Evolutionary conservation across 1,284 basidiomycete genomes (phyloP).

Genomic region (Rhodotorula sp.): DNA sequence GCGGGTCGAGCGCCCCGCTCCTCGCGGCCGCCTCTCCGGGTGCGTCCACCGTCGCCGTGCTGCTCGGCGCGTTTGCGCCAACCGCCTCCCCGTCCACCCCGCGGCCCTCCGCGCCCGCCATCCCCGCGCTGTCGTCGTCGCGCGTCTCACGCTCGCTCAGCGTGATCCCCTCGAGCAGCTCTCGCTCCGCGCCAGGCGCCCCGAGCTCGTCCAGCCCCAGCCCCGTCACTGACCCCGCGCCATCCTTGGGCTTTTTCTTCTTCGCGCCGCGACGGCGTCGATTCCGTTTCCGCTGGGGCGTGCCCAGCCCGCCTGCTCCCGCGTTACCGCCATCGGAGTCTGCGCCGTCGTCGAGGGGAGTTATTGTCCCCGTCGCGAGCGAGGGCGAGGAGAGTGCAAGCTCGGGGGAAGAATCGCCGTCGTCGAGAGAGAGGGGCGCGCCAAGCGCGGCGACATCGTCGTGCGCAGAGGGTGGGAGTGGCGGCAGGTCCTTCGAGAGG

Average conservation of each 20-base stretch:
- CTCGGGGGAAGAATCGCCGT: not conserved
- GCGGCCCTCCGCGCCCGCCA: constrained; percentile 48
- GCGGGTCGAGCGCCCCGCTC: constrained; percentile 12
- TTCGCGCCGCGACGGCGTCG: constrained; percentile 26
- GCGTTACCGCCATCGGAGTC: constrained; percentile 15
- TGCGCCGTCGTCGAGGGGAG: constrained; percentile 6
- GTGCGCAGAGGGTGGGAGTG: constrained; percentile 22
- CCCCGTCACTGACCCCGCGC: constrained; percentile 4
- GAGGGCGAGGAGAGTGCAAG: not conserved
- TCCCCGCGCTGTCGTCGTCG: constrained; percentile 51
- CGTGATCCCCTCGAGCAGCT: constrained; percentile 16
- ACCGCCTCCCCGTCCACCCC: constrained; percentile 52
- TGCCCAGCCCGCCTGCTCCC: not conserved
- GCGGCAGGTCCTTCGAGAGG: constrained; percentile 30
- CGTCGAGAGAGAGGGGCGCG: not conserved
- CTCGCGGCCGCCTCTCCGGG: not conserved
- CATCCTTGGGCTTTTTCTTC: constrained; percentile 28
- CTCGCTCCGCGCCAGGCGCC: constrained; percentile 9
- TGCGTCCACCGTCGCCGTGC: not conserved
- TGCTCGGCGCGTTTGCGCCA: not conserved
- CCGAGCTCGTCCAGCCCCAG: constrained; percentile 22
- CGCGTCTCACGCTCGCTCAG: constrained; percentile 21
- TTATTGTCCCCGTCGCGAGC: no score
- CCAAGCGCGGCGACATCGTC: not conserved
- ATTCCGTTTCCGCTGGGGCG: constrained; percentile 23